These are phyloP conservation scores for Neurospora sp. DNA, from an alignment of 495 filamentous ascomycete species.

Conservation along the genomic window DNA sequence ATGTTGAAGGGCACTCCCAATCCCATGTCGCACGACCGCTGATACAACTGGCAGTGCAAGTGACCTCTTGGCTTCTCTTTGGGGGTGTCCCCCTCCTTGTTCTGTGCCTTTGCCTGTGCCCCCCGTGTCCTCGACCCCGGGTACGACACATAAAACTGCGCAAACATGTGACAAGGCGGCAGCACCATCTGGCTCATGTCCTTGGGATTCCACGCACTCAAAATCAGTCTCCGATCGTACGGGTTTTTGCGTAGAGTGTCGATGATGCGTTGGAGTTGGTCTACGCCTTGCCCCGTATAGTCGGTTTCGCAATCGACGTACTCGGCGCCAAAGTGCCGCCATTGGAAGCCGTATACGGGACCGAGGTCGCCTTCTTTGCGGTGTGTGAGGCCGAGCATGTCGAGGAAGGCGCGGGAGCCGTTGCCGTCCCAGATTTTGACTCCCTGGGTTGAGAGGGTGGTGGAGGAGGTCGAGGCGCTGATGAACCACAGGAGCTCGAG, in stretches of 20 bases:
- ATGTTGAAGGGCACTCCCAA: constrained; percentile 98
- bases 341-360: constrained; percentile 97
- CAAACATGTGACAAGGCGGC: constrained; percentile 98
- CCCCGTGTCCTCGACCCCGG: constrained; percentile 28
- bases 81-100: constrained; percentile 12
- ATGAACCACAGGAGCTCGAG: constrained; percentile 97
- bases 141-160: constrained; percentile 92
- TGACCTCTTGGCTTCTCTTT: constrained; percentile 46
- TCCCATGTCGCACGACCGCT: constrained; percentile 94
- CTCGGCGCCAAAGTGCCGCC: constrained; percentile 92
- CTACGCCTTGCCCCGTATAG: constrained; percentile 81
- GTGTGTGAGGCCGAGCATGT: constrained; percentile 66
- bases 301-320: constrained; percentile 72
- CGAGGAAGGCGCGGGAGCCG: constrained; percentile 79
- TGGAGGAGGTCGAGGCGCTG: constrained; percentile 65
- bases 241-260: constrained; percentile 71
- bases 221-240: constrained; percentile 79
- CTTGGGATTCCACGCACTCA: constrained; percentile 86
- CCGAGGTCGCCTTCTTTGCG: constrained; percentile 83
- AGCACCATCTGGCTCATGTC: constrained; percentile 86
- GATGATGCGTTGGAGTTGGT: constrained; percentile 82
- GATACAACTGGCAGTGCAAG: constrained; percentile 79
- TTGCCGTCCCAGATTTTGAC: constrained; percentile 99
- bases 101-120: neutral
- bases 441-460: constrained; percentile 59